Base-by-base conservation (phyloP, 1,284 basidiomycete species). In the Boletus hoseneyae region DNA sequence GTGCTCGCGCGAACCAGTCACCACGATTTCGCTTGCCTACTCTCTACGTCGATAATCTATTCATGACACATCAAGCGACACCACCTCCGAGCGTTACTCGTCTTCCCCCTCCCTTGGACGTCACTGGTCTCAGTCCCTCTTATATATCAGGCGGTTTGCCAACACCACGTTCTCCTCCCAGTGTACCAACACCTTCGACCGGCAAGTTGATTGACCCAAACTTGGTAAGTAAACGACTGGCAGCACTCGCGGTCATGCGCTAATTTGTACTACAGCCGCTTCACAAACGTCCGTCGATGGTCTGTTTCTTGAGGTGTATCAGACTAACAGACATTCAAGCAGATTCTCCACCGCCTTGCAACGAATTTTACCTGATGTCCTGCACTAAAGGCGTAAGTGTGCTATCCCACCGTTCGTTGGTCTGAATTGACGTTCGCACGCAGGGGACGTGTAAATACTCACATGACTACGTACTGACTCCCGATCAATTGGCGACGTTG, bases 381-480 rank as follows among this genome's bases (percentile, higher is more conserved):
- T 90, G 87, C 67, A 84, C 83, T 45, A 89, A 88, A 73, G 84
- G 82, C 64, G 87, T 86, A 61, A 64, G 78, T 69, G 32, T 15
- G 3, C 38, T n/a, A 34, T 40, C 7, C 19, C 32, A 2, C 40
- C 25, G 25, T 32, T 43, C 6, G 12, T 37, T 12, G 23, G 41
- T 25, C 48, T 54, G 34, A 61, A 41, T 46, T 53, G 30, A 56
- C 47, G 38, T n/a, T 45, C 47, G 4, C 8, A 7, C 42, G 42
- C 58, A 89, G 86, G 72, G 76, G 35, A 71, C 75, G 39, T 90
- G 87, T 78, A 88, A 85, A 68, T 90, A 88, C 66, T 87, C 85
- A 32, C 87, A 90, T 67, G 84, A 87, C 49, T 90, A 89, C 62
- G 68, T 76, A 32, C 67, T 90, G 49, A 84, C 80, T 2, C 69